A percentile compares a stretch with the other conserved stretches of the same genome.
phyloP scores from a whole-genome alignment of 345 rosid genomes.

The Eucalyptus caleyi region DNA sequence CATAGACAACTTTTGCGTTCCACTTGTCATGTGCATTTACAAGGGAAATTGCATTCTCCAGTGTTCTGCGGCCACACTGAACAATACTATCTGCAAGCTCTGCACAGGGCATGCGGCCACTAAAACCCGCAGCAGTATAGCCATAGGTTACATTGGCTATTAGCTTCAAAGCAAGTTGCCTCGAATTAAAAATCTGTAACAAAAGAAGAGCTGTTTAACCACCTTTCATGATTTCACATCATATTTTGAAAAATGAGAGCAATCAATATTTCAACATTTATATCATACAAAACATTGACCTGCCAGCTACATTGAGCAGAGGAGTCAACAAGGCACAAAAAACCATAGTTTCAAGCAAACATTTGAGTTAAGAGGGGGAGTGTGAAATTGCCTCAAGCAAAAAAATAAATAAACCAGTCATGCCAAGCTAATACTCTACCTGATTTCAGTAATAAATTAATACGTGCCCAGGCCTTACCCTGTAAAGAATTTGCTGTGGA shows the following conservation, averaged over 20 bases:
- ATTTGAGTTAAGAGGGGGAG: background rate
- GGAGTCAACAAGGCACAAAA: background rate
- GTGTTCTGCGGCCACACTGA: conserved; percentile 93
- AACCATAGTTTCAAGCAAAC: background rate
- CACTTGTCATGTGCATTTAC: conserved; percentile 68
- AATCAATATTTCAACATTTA: background rate
- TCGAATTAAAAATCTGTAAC: conserved; percentile 88
- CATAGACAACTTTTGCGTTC: conserved; percentile 86
- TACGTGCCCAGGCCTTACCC: conserved; percentile 37
- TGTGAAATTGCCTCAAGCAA: background rate
- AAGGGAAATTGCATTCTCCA: conserved; percentile 78
- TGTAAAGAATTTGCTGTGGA: conserved; percentile 63
- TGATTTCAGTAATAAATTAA: background rate
- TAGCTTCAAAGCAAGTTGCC: conserved; percentile 97
- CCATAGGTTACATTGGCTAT: conserved; percentile 98
- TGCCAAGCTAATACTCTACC: background rate
- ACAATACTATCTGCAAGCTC: conserved; percentile 99
- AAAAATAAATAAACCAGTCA: background rate
- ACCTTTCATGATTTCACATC: background rate
- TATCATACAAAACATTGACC: background rate
- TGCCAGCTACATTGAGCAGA: background rate
- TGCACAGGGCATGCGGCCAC: conserved; percentile 99
- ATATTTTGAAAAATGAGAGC: background rate
- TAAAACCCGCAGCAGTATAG: conserved; percentile 98
- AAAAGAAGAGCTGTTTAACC: background rate